Evolutionary conservation across 1,284 basidiomycete species (phyloP), one percentile per base, ranked within the genome.

Genomic region (Mycena sp.): DNA sequence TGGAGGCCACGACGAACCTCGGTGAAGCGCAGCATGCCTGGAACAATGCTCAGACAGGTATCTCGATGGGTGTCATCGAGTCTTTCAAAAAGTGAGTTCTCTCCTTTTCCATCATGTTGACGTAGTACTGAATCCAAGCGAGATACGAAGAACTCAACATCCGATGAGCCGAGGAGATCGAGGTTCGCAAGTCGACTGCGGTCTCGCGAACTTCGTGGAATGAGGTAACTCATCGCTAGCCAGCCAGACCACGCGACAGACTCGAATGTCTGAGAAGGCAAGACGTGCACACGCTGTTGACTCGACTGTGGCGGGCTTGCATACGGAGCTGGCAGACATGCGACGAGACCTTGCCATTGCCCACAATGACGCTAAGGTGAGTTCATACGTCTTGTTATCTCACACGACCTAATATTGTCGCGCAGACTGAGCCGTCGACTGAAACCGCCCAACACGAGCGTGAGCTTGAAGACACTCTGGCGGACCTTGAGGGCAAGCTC

Each of bases 81-180:
- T n/a, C n/a, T n/a, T n/a, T n/a, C n/a, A 52, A 61, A 48, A 46
- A 52, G 58, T 61, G 32, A 61, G 58, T 37, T 45, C 28, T 38
- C 45, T 17, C 1, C 6, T 7, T 32, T 56, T 26, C 21, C 23
- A 30, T 32, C 17, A 28, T 50, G 16, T 9, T 12, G 10, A 58
- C 3, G 7, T 41, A 2, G n/a, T n/a, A 41, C 44, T 56, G 19
- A 50, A 30, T 37, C 21, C 37, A 23, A 51, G 16, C n/a, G 23
- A 58, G 57, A 51, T 51, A 58, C 21, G 49, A 50, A 21, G 48
- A 51, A 49, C 49, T 51, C 28, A 49, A 58, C n/a, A 29, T 52
- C 17, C 48, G 57, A 35, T 25, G 49, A 35, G 48, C 57, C 28
- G 57, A 43, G 6, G 57, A 58, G 21, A 58, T 58, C 12, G 40